phyloP scores from a whole-genome alignment of 2,329 filamentous ascomycete species.

The Exophiala bonariae region DNA sequence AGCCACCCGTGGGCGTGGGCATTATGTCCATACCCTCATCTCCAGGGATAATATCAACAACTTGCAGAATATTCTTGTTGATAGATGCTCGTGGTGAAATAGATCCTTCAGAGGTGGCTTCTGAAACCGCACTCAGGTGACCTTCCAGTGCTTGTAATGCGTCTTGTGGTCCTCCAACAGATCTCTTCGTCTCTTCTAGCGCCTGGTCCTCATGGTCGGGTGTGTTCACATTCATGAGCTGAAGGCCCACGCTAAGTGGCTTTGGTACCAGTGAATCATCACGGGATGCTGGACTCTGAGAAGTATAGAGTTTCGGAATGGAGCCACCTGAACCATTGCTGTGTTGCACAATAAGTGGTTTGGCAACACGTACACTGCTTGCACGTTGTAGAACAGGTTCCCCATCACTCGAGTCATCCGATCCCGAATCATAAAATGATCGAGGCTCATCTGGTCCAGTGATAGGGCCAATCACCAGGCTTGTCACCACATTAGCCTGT shows the following conservation, averaged over 20 bases:
- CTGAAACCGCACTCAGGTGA: constrained; percentile 3
- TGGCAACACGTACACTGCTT: constrained; percentile 27
- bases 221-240: constrained; percentile 2
- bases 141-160: constrained; percentile 22
- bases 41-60: constrained; percentile 12
- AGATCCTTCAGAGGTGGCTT: constrained; percentile 1
- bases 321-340: constrained; percentile 19
- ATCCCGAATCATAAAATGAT: constrained; percentile 21
- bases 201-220: background rate
- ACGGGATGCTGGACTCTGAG: constrained; percentile 5
- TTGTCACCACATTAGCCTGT: background rate
- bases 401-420: constrained; percentile 19
- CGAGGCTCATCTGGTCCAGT: constrained; percentile 11
- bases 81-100: constrained; percentile 2
- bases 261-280: background rate
- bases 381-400: constrained; percentile 25
- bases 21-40: constrained; percentile 20
- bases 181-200: background rate
- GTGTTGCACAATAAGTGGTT: constrained; percentile 25
- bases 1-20: constrained; percentile 23
- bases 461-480: constrained; percentile 5
- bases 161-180: constrained; percentile 10
- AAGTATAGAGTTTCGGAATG: constrained; percentile 14
- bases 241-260: constrained; percentile 2
- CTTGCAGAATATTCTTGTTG: constrained; percentile 19